These are phyloP conservation scores for Aureobasidium musti DNA, from an alignment of 2,329 filamentous ascomycete species.

Conservation along the genomic window DNA sequence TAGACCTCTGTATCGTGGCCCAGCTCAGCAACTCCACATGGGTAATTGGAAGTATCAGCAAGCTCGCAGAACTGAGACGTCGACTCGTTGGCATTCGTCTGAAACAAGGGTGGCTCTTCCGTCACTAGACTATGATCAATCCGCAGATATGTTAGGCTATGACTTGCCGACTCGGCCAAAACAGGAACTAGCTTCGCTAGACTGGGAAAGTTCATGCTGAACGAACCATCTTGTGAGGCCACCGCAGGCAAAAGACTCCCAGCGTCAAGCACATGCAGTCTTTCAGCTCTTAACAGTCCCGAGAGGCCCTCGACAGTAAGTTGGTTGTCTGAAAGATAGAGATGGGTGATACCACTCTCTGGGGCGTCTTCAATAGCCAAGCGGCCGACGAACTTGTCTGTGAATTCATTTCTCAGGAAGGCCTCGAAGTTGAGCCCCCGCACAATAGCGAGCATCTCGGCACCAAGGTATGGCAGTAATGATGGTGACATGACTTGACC, in stretches of 20 bases:
- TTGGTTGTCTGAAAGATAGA: slow-evolving; percentile 59
- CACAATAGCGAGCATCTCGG: slow-evolving; percentile 45
- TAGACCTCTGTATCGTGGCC: slow-evolving; percentile 34
- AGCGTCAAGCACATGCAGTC: slow-evolving; percentile 58
- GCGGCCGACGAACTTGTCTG: slow-evolving; percentile 53
- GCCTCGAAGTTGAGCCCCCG: slow-evolving; percentile 55
- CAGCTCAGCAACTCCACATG: slow-evolving; percentile 20
- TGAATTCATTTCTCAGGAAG: slow-evolving; percentile 53
- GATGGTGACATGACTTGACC: slow-evolving; percentile 32
- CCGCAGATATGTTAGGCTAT: slow-evolving; percentile 56
- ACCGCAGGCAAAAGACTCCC: slow-evolving; percentile 50
- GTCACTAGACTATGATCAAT: slow-evolving; percentile 59
- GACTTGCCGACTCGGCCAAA: slow-evolving; percentile 50
- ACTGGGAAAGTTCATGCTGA: slow-evolving; percentile 47
- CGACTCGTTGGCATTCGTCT: slow-evolving; percentile 34
- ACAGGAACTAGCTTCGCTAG: slow-evolving; percentile 58
- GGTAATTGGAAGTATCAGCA: slow-evolving; percentile 35
- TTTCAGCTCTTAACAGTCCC: slow-evolving; percentile 53
- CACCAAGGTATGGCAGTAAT: slow-evolving; percentile 43
- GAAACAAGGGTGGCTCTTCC: slow-evolving; percentile 42
- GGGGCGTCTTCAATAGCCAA: slow-evolving; percentile 59
- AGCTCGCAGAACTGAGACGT: slow-evolving; percentile 36
- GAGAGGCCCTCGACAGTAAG: slow-evolving; percentile 59
- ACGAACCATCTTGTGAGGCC: slow-evolving; percentile 33
- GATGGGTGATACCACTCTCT: slow-evolving; percentile 59